Percentiles rank a stretch among this genome's conserved stretches.
phyloP scores from a whole-genome alignment of 2,329 filamentous ascomycete genomes.

The Phoma sp. region DNA sequence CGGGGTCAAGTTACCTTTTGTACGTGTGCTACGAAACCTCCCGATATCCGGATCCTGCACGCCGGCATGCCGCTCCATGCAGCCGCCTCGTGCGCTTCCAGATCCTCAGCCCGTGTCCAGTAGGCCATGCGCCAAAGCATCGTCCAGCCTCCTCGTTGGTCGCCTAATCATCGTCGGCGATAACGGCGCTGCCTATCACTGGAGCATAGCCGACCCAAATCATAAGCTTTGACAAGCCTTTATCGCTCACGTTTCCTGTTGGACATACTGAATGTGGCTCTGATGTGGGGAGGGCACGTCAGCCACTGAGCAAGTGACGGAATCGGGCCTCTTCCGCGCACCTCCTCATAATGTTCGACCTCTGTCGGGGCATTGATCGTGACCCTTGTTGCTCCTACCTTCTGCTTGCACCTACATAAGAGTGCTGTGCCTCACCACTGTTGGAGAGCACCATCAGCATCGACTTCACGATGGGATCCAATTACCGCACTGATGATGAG shows the following conservation, averaged over 20 bases:
- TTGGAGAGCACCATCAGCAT: not conserved
- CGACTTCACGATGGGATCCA: constrained; percentile 29
- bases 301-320: constrained; percentile 1
- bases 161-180: constrained; percentile 2
- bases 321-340: constrained; percentile 5
- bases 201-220: constrained; percentile 1
- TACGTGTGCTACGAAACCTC: not conserved
- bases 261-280: constrained; percentile 18
- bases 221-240: constrained; percentile 19
- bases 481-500: constrained; percentile 40
- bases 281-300: too few relatives aligned
- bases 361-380: not conserved
- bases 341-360: constrained; percentile 8
- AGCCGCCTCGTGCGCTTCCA: not conserved
- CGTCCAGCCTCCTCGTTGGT: constrained; percentile 5
- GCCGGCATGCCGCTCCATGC: not conserved
- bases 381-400: not conserved
- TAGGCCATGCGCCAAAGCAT: not conserved
- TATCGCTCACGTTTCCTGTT: constrained; percentile 9
- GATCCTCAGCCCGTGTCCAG: not conserved
- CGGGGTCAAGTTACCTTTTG: constrained; percentile 7
- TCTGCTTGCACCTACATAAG: not conserved
- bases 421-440: not conserved
- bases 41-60: not conserved
- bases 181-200: constrained; percentile 7